These are phyloP conservation scores for Rhizopogon salebrosus DNA, from an alignment of 768 basidiomycete genomes.

Conservation along the genomic window DNA sequence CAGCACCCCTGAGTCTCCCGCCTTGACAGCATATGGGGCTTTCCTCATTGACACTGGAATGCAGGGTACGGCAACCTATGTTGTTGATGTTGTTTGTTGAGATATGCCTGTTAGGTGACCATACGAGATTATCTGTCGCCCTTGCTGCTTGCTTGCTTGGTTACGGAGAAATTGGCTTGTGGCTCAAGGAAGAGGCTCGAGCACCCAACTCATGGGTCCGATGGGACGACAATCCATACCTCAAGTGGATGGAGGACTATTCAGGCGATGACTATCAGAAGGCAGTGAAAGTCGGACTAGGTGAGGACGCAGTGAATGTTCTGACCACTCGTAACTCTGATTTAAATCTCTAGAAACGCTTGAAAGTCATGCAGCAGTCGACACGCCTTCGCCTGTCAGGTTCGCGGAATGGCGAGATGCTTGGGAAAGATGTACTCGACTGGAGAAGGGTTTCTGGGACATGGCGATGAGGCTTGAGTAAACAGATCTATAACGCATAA, in stretches of 20 bases:
- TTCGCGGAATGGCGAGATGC: conserved; percentile 63
- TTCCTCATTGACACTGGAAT: conserved; percentile 79
- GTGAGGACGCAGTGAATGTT: conserved; percentile 36
- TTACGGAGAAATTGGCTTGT: conserved; percentile 88
- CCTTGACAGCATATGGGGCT: conserved; percentile 82
- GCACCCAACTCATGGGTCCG: conserved; percentile 44
- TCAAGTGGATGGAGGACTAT: conserved; percentile 77
- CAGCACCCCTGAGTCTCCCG: conserved; percentile 56
- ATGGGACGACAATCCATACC: conserved; percentile 69
- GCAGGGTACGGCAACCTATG: conserved; percentile 39
- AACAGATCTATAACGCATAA: background rate
- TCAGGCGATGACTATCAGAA: conserved; percentile 62
- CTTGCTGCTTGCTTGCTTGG: conserved; percentile 84
- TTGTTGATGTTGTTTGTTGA: background rate
- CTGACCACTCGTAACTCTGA: background rate
- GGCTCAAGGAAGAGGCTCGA: conserved; percentile 60
- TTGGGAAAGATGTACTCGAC: conserved; percentile 68
- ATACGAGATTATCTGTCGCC: conserved; percentile 69
- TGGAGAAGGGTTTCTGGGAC: conserved; percentile 91
- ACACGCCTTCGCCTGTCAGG: conserved; percentile 57
- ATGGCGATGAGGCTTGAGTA: conserved; percentile 38
- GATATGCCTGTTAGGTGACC: conserved; percentile 45
- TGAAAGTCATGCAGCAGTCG: conserved; percentile 54
- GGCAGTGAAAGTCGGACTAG: conserved; percentile 70
- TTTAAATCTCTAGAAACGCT: conserved; percentile 50